phyloP scores from a whole-genome alignment of 139 green algal species.

The Chlorella sp. region DNA sequence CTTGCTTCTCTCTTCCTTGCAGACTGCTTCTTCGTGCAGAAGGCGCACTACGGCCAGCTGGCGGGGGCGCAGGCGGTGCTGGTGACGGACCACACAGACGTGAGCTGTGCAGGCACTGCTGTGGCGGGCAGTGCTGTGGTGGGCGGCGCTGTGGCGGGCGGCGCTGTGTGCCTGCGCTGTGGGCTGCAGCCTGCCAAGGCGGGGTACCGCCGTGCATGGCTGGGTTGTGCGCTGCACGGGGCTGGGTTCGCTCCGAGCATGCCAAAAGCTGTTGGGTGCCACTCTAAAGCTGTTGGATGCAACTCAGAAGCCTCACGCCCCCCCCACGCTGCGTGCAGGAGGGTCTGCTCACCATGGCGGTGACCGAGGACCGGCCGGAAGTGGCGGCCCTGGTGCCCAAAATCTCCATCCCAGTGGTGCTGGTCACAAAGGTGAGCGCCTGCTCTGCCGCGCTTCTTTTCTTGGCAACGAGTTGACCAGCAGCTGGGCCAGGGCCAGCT shows the following conservation, averaged over 20 bases:
- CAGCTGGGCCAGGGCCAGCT: too few relatives aligned
- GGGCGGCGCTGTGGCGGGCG: not conserved
- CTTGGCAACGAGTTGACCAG: too few relatives aligned
- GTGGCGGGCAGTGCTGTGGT: not conserved
- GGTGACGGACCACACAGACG: slow-evolving; percentile 56
- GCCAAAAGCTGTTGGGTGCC: too few relatives aligned
- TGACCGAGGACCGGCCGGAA: slow-evolving; percentile 57
- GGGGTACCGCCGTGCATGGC: too few relatives aligned
- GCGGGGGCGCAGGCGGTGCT: slow-evolving; percentile 76
- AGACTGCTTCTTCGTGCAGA: slow-evolving; percentile 78
- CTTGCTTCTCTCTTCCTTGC: too few relatives aligned
- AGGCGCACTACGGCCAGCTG: slow-evolving; percentile 70
- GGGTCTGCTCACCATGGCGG: slow-evolving; percentile 71
- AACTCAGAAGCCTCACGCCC: too few relatives aligned
- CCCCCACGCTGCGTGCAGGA: not conserved
- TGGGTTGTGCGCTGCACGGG: too few relatives aligned
- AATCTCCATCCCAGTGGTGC: slow-evolving; percentile 73
- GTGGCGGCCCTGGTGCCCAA: slow-evolving; percentile 51
- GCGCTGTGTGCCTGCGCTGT: not conserved
- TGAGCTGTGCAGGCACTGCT: not conserved
- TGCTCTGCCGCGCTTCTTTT: too few relatives aligned
- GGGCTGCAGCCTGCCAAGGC: too few relatives aligned
- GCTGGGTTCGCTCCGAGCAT: too few relatives aligned
- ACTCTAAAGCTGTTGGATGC: too few relatives aligned
- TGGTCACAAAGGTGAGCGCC: slow-evolving; percentile 53